Conservation (phyloP, 306 rosid species). For the Casuarina equisetifolia region DNA sequence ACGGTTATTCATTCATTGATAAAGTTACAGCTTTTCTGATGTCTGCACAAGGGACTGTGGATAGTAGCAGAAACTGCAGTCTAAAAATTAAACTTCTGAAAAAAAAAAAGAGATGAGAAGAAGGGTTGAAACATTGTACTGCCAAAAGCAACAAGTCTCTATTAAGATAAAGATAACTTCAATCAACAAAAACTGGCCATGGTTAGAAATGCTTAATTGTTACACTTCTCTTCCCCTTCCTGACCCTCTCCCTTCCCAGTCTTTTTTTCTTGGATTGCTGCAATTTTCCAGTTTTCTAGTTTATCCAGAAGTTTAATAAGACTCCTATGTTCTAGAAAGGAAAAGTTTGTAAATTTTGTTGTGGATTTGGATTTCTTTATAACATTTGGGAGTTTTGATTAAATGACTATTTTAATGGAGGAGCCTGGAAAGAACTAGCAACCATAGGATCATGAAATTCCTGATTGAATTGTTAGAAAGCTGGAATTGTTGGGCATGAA, state of each 20-base stretch:
- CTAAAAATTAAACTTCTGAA: background rate
- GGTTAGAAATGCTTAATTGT: too few relatives aligned
- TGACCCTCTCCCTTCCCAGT: background rate
- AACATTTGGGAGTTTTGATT: background rate
- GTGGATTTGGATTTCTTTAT: background rate
- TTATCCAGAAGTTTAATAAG: background rate
- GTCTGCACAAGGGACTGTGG: background rate
- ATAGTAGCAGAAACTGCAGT: background rate
- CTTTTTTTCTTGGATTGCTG: background rate
- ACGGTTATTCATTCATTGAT: background rate
- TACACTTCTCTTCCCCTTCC: too few relatives aligned
- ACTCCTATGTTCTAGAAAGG: background rate
- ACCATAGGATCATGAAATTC: background rate
- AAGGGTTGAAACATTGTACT: background rate
- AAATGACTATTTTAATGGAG: background rate
- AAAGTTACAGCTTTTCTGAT: background rate
- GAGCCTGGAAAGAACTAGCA: background rate
- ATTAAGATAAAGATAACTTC: background rate
- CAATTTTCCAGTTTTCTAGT: background rate
- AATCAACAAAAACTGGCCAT: too few relatives aligned
- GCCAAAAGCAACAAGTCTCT: background rate
- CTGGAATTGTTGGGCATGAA: background rate
- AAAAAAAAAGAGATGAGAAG: background rate
- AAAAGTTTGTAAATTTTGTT: background rate
- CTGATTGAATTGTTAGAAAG: background rate